A percentile compares a stretch with the other conserved stretches of the same genome.
These are phyloP conservation scores for Solanum infundibuliforme DNA, from an alignment of 257 asterid species.

Conservation along the genomic window DNA sequence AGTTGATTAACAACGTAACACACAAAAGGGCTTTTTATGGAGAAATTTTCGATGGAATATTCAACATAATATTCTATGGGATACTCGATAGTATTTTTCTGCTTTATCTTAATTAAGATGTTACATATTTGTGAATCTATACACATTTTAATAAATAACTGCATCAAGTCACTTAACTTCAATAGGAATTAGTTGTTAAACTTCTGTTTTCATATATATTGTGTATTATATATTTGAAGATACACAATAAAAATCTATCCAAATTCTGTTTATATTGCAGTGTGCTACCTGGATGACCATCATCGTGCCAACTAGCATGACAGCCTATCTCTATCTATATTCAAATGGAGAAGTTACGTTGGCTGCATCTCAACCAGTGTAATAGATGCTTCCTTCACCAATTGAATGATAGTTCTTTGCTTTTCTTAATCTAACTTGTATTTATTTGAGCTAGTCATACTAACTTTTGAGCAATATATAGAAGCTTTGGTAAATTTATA, in stretches of 20 bases:
- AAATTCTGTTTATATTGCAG: conserved; percentile 33
- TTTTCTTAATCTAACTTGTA: neutral
- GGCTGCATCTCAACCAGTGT: conserved; percentile 99
- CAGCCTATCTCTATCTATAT: conserved; percentile 84
- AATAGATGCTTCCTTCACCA: conserved; percentile 85
- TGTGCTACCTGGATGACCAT: conserved; percentile 98
- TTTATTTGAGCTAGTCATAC: neutral
- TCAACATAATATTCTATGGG: neutral
- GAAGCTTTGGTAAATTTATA: neutral
- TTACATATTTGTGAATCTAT: neutral
- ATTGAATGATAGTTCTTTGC: neutral
- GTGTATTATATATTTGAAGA: neutral
- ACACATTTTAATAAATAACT: neutral
- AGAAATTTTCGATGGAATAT: neutral
- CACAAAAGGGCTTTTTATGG: neutral
- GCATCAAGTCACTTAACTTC: neutral
- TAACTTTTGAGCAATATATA: neutral
- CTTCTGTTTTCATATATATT: neutral
- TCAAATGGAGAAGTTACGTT: conserved; percentile 90
- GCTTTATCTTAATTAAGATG: neutral
- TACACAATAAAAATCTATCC: neutral
- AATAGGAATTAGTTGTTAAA: neutral
- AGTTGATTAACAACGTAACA: neutral
- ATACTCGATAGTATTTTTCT: neutral
- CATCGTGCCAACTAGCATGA: conserved; percentile 96